Evolutionary conservation across 2,329 filamentous ascomycete species (phyloP).

Genomic region (Macrophomina pseudophaseolina): DNA sequence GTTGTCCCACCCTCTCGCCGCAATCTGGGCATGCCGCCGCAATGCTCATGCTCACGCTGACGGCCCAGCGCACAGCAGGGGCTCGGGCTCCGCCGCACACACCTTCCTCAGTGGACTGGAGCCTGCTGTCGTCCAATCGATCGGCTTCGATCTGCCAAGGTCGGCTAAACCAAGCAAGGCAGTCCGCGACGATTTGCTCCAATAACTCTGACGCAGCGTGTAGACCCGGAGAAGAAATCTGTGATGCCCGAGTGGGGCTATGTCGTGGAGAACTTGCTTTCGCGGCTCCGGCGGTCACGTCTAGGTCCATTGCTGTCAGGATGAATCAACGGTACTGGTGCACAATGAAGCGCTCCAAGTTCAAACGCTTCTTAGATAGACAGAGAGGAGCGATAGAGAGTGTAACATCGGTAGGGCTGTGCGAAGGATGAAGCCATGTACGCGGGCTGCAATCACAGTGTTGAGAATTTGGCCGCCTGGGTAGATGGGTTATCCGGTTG

Average conservation of each 20-base stretch:
- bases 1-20: slow-evolving; percentile 3
- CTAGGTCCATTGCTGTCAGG: not conserved
- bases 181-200: slow-evolving; percentile 10
- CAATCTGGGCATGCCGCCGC: not conserved
- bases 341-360: not conserved
- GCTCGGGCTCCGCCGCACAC: slow-evolving; percentile 14
- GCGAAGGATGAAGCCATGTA: not conserved
- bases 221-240: not conserved
- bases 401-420: not conserved
- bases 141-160: slow-evolving; percentile 20
- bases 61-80: not conserved
- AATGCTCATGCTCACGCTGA: not conserved
- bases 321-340: not conserved
- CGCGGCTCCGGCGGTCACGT: not conserved
- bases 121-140: slow-evolving; percentile 6
- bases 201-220: not conserved
- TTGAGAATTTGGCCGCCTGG: not conserved
- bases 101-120: not conserved
- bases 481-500: not conserved
- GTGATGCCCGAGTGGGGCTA: slow-evolving; percentile 17
- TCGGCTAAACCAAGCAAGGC: slow-evolving; percentile 2
- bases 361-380: not conserved
- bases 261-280: slow-evolving; percentile 7
- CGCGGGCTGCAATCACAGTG: not conserved
- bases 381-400: not conserved